Base-by-base conservation (phyloP, 2,329 filamentous ascomycete genomes). In the Ascochyta viciae-villosae region DNA sequence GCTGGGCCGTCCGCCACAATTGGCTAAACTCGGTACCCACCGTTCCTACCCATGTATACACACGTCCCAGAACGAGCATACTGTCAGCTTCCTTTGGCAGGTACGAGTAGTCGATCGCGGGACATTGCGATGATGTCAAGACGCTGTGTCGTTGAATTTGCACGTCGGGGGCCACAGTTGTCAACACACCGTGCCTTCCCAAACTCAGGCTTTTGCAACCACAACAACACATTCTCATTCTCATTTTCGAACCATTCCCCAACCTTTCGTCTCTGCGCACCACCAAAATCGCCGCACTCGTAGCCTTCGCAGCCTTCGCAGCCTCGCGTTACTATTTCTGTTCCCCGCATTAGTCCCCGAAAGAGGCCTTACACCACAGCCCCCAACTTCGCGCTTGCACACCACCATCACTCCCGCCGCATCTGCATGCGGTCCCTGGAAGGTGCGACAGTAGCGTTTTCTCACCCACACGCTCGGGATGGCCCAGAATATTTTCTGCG, bases 341-440 rank as follows among this genome's bases (percentile, higher is more conserved):
- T 47, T 42, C 38, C 52, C 54, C 54, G 43, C 54, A 43, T 27
- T 42, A 47, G 44, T 57, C 48, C 54, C 54, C 54, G 54, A 57
- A 43, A 15, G 38, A 52, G 48, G 48, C 54, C 49, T 51, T 22
- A 3, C 31, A 47, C 31, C 43, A 46, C 33, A 51, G 54, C 54
- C 54, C 38, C 48, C 22, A 37, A 15, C 39, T 16, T 37, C 44
- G 34, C 23, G 29, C 37, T 31, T 23, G 34, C 29, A 6, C 45
- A 35, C 27, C 35, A 29, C n/a, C 22, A 33, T 16, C 53, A 42
- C 41, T 50, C 46, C 37, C 31, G 43, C n/a, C 7, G 7, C 46
- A 41, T 12, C 46, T 47, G 29, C 46, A 37, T 26, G 16, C 42
- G 41, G 41, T 50, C 37, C 46, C 47, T 56, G 53, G 12, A 22